Base-by-base conservation (phyloP, 163 green algal species). In the Trebouxia gelatinosa region DNA sequence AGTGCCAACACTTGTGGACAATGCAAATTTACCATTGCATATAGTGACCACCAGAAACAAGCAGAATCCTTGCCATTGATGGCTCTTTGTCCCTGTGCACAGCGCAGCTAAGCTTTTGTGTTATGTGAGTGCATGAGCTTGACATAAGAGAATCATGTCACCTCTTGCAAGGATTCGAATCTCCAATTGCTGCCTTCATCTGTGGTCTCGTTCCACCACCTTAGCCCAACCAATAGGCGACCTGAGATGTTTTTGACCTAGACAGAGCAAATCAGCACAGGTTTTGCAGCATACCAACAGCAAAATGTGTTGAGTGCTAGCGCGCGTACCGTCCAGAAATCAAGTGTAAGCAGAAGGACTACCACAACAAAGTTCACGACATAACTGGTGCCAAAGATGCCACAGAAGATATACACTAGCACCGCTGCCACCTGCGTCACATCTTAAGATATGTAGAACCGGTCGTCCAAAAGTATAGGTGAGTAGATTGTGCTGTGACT, bases 121-220 rank as follows among this genome's bases (percentile, higher is more conserved):
- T n/a, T n/a, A n/a, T n/a, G n/a, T n/a, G n/a, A n/a, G n/a, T n/a
- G n/a, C n/a, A n/a, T n/a, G n/a, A n/a, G n/a, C n/a, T n/a, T n/a
- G n/a, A n/a, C n/a, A n/a, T n/a, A n/a, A n/a, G n/a, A n/a, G n/a
- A n/a, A n/a, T n/a, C n/a, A 29, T 19, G 70, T 66, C 65, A 78
- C 90, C 84, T 95, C 91, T 70, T 87, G 78, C 28, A 96, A 72
- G 6, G 74, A 87, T 71, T 98, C 94, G 83, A 97, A 98, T 29
- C 92, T 87, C 94, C 94, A 98, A 6, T 93, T 89, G 76, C 76
- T 88, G 37, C 86, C 90, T 31, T 93, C 92, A 57, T 97, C 92
- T 32, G 90, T 94, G 29, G 93, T 91, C 74, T 98, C 94, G 72
- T 98, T 97, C 94, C 94, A 98, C 90, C 90, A 98, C 19, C 94